phyloP scores from a whole-genome alignment of 2,329 filamentous ascomycete species.

The Ascochyta viciae-villosae region DNA sequence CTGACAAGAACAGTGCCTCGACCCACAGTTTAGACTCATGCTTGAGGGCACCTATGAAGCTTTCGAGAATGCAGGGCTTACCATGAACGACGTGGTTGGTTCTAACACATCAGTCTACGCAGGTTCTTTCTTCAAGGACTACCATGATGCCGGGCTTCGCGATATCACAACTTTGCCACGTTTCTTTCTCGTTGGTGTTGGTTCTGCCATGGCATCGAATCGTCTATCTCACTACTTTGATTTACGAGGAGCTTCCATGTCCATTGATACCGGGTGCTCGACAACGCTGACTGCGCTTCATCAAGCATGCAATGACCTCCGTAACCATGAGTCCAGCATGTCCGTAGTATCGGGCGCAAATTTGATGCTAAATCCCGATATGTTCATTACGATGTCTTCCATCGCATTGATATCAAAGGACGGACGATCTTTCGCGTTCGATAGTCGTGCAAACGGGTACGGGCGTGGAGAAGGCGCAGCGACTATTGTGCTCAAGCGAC shows the following conservation, averaged over 20 bases:
- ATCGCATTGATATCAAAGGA: too few relatives aligned
- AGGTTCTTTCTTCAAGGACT: conserved; percentile 25
- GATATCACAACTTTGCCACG: not conserved
- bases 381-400: conserved; percentile 4
- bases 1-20: conserved; percentile 13
- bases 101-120: conserved; percentile 29
- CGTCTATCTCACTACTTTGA: too few relatives aligned
- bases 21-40: conserved; percentile 37
- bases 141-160: conserved; percentile 2
- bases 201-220: too few relatives aligned
- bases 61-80: conserved; percentile 39
- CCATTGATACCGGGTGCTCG: too few relatives aligned
- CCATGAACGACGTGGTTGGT: conserved; percentile 19
- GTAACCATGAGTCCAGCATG: too few relatives aligned
- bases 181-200: too few relatives aligned
- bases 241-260: too few relatives aligned
- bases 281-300: too few relatives aligned
- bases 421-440: conserved; percentile 28
- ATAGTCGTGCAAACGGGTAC: conserved; percentile 37
- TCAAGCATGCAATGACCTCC: too few relatives aligned
- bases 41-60: conserved; percentile 44
- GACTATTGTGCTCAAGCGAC: conserved; percentile 36
- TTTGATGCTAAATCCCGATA: conserved; percentile 9
- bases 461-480: conserved; percentile 39
- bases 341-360: too few relatives aligned